Evolutionary conservation across 331 rosid genomes (phyloP), one percentile per base, ranked within the genome.

Genomic region (Phaseolus coccineus): DNA sequence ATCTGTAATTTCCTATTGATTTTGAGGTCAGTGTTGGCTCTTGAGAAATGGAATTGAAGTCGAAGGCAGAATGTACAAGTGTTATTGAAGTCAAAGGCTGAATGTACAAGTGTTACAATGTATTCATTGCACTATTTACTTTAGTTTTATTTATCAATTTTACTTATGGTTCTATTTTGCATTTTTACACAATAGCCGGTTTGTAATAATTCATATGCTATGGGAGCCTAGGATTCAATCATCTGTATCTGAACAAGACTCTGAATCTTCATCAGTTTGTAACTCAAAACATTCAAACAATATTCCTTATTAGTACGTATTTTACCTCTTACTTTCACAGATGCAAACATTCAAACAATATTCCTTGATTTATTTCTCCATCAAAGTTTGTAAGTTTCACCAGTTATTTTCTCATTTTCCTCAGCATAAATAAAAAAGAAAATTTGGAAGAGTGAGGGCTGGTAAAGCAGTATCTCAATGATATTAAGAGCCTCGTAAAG

Each of bases 401-500:
- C 51, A 12, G 16, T 47, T 37, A 55, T 35, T 10, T 22, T 13
- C 8, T 57, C 27, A 40, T 57, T 22, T 56, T 57, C 35, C 30
- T 27, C n/a, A 4, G 47, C 22, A 35, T 0, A 51, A 33, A 33
- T 3, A 15, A 72, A 62, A 16, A 5, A 9, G 55, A 6, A 53
- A 48, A 3, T 9, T 8, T 28, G 15, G 50, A 69, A 75, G 25
- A 22, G 7, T 39, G 10, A 5, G 27, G 40, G 50, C 11, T 31
- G n/a, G 7, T 62, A 27, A 57, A 44, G 73, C 4, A 52, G 6
- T 85, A 94, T 96, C 97, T 91, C 95, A 14, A 94, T 92, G 82
- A 86, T 87, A 85, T 92, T 94, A 44, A 19, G 97, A 91, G 27
- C 97, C 97, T 33, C 96, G 89, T 74, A 92, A 91, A 51, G 94